Conservation (phyloP, 2,329 filamentous ascomycete genomes). For the Colletotrichum sidae region DNA sequence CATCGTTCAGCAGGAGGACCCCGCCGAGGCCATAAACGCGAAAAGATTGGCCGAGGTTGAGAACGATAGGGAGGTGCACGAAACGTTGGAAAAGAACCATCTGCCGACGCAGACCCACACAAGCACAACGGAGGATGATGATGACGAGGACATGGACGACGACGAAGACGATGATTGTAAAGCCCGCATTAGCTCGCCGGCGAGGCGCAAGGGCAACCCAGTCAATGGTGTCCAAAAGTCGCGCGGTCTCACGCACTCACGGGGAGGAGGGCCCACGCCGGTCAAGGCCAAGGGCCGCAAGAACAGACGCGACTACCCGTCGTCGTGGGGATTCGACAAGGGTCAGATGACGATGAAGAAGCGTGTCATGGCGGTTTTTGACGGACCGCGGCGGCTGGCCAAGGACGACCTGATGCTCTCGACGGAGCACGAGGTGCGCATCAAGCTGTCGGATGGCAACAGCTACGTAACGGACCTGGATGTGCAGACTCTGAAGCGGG, state of each 20-base stretch:
- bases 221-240: conserved; percentile 72
- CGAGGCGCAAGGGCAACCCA: conserved; percentile 68
- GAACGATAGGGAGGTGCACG: conserved; percentile 70
- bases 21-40: conserved; percentile 75
- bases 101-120: conserved; percentile 59
- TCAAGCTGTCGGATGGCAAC: conserved; percentile 80
- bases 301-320: conserved; percentile 92
- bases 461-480: conserved; percentile 94
- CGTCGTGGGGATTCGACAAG: conserved; percentile 91
- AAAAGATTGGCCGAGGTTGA: conserved; percentile 74
- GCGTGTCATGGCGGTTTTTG: conserved; percentile 92
- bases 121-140: conserved; percentile 47
- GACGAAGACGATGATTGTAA: conserved; percentile 65
- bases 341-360: conserved; percentile 99
- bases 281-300: conserved; percentile 78
- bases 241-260: conserved; percentile 81
- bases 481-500: conserved; percentile 87
- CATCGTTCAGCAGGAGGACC: conserved; percentile 79
- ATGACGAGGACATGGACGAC: conserved; percentile 63
- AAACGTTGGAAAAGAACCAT: conserved; percentile 74
- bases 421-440: conserved; percentile 91
- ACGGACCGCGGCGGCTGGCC: conserved; percentile 86
- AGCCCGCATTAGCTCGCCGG: conserved; percentile 54
- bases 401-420: conserved; percentile 99
- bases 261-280: conserved; percentile 73